A percentile compares a stretch with the other conserved stretches of the same genome.
Conservation (phyloP, 805 yeast species). For the Brettanomyces bruxellensis region DNA sequence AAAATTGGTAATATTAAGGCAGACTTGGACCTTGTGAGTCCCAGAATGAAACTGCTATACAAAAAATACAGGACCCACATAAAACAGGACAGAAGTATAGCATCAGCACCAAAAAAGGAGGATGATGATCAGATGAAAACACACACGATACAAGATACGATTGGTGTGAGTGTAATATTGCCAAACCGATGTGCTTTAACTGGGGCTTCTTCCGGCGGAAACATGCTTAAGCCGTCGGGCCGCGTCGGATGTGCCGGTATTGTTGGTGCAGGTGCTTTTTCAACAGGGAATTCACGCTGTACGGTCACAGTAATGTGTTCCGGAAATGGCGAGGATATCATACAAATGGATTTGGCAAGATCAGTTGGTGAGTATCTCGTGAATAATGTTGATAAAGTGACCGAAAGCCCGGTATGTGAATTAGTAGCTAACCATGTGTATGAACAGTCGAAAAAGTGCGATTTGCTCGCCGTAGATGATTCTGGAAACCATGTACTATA, state of each 20-base stretch:
- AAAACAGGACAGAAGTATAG: background rate
- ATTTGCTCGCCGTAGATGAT: constrained; percentile 14
- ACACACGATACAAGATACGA: constrained; percentile 28
- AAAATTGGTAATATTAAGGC: constrained; percentile 8
- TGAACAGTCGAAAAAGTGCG: constrained; percentile 4
- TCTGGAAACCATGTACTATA: constrained; percentile 8
- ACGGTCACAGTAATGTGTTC: constrained; percentile 29
- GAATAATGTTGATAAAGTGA: background rate
- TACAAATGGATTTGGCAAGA: constrained; percentile 33
- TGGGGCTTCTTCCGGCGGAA: constrained; percentile 47
- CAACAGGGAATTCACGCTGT: constrained; percentile 9
- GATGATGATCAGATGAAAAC: background rate
- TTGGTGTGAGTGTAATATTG: constrained; percentile 29
- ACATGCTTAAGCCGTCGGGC: constrained; percentile 38
- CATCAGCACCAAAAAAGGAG: background rate
- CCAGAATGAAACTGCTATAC: constrained; percentile 7
- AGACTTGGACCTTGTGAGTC: constrained; percentile 4
- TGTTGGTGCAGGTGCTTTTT: constrained; percentile 34
- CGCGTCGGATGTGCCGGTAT: constrained; percentile 48
- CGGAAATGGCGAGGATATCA: constrained; percentile 51
- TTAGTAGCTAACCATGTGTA: constrained; percentile 11
- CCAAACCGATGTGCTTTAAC: constrained; percentile 8
- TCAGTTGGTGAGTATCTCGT: constrained; percentile 14
- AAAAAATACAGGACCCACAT: constrained; percentile 2
- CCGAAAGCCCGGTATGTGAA: constrained; percentile 9